A percentile compares a stretch with the other conserved stretches of the same genome.
phyloP scores from a whole-genome alignment of 169 alveolate genomes.

The Plasmodium gonderi region DNA sequence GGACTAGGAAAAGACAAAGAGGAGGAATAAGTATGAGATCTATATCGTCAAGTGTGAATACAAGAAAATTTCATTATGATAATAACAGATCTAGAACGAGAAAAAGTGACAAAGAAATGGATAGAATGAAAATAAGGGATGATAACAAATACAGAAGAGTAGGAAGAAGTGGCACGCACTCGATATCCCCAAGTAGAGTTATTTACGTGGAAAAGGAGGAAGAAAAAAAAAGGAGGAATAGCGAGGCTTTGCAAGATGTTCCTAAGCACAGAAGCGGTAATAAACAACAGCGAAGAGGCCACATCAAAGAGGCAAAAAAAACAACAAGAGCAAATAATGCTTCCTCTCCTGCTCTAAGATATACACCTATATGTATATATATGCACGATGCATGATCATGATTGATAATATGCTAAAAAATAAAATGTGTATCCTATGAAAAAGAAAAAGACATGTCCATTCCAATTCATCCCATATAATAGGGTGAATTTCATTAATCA shows the following conservation, averaged over 20 bases:
- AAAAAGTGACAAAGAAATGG: slow-evolving; percentile 11
- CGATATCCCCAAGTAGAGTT: slow-evolving; percentile 31
- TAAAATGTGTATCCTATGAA: too few species aligned
- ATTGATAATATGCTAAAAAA: too few species aligned
- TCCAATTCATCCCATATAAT: too few species aligned
- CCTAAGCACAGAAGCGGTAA: not conserved
- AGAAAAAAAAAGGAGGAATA: slow-evolving; percentile 10
- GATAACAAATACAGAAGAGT: not conserved
- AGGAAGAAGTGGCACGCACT: slow-evolving; percentile 30
- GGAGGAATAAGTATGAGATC: slow-evolving; percentile 42
- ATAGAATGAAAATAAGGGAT: not conserved
- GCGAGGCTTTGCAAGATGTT: not conserved
- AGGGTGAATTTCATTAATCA: not conserved
- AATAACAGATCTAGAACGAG: not conserved
- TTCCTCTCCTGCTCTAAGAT: too few species aligned
- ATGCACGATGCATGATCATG: too few species aligned
- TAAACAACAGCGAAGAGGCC: not conserved
- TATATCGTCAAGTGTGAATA: slow-evolving; percentile 5
- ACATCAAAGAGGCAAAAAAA: not conserved
- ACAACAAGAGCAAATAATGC: too few species aligned
- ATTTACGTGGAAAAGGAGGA: slow-evolving; percentile 34
- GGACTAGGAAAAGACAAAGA: slow-evolving; percentile 12
- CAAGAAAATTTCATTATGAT: slow-evolving; percentile 45
- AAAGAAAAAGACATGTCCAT: too few species aligned
- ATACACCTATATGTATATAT: too few species aligned